Conservation (phyloP, 2,329 filamentous ascomycete species). For the Botryotinia convoluta region DNA sequence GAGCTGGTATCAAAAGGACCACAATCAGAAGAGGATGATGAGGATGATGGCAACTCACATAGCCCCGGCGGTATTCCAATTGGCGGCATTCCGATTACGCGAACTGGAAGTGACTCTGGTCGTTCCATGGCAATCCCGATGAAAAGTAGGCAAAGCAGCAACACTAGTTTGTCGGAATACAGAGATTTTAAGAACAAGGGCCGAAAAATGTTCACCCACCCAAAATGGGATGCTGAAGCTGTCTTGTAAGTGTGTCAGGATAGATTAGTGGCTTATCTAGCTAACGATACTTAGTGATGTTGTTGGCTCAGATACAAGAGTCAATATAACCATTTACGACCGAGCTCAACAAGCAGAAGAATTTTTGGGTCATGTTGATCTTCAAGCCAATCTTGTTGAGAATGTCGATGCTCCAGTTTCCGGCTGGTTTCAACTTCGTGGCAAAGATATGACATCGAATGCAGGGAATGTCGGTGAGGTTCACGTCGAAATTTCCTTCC, state of each 20-base stretch:
- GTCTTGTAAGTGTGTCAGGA: slow-evolving; percentile 69
- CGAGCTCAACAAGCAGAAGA: slow-evolving; percentile 75
- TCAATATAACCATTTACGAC: slow-evolving; percentile 94
- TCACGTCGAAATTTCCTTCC: slow-evolving; percentile 80
- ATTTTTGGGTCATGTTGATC: slow-evolving; percentile 85
- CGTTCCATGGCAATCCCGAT: slow-evolving; percentile 89
- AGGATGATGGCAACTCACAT: slow-evolving; percentile 58
- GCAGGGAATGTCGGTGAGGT: slow-evolving; percentile 79
- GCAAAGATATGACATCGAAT: slow-evolving; percentile 59
- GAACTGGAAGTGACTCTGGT: slow-evolving; percentile 77
- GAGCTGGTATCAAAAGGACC: slow-evolving; percentile 92
- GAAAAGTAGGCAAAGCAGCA: slow-evolving; percentile 94
- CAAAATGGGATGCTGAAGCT: slow-evolving; percentile 93
- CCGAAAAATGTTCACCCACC: slow-evolving; percentile 67
- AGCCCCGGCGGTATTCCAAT: slow-evolving; percentile 43
- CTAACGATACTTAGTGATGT: slow-evolving; percentile 66
- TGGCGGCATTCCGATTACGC: slow-evolving; percentile 60
- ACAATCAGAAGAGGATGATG: slow-evolving; percentile 57
- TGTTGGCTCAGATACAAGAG: slow-evolving; percentile 82
- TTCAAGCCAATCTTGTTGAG: slow-evolving; percentile 66
- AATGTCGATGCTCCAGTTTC: slow-evolving; percentile 69
- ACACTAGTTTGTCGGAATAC: slow-evolving; percentile 74
- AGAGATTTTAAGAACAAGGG: slow-evolving; percentile 57
- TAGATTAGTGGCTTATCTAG: slow-evolving; percentile 22
- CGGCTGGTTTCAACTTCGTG: slow-evolving; percentile 81